A percentile compares a stretch with the other conserved stretches of the same genome.
Conservation (phyloP, 2,329 filamentous ascomycete species). For the Talaromyces sp. region DNA sequence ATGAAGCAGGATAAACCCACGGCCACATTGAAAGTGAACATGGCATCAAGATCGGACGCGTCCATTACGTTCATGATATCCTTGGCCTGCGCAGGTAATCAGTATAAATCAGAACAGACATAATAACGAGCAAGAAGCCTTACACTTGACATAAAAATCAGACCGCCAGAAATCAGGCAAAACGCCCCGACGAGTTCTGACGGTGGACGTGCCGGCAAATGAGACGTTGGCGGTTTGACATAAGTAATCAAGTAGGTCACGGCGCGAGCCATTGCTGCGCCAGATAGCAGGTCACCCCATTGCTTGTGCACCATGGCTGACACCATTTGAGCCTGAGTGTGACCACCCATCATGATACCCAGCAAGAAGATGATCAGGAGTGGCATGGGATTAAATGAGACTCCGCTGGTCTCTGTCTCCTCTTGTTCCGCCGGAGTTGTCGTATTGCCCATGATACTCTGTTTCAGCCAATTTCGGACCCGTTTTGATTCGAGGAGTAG, state of each 20-base stretch:
- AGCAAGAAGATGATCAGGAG: slow-evolving; percentile 80
- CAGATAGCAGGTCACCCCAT: slow-evolving; percentile 82
- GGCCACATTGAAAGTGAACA: slow-evolving; percentile 88
- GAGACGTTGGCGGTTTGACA: slow-evolving; percentile 73
- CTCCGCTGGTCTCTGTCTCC: slow-evolving; percentile 43
- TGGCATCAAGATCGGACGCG: slow-evolving; percentile 72
- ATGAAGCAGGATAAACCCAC: slow-evolving; percentile 78
- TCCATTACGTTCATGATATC: slow-evolving; percentile 77
- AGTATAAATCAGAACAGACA: too few relatives aligned
- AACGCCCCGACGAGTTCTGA: slow-evolving; percentile 86
- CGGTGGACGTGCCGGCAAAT: slow-evolving; percentile 77
- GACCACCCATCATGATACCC: slow-evolving; percentile 92
- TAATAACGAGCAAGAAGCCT: too few relatives aligned
- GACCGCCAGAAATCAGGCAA: slow-evolving; percentile 78
- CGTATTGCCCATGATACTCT: slow-evolving; percentile 42
- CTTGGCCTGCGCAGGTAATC: slow-evolving; percentile 51
- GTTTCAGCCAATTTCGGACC: slow-evolving; percentile 58
- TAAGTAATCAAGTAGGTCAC: slow-evolving; percentile 78
- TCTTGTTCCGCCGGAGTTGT: slow-evolving; percentile 26
- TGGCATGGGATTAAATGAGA: slow-evolving; percentile 84
- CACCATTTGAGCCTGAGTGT: slow-evolving; percentile 77
- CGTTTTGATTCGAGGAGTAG: slow-evolving; percentile 77
- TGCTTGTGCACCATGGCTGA: slow-evolving; percentile 91
- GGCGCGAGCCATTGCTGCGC: slow-evolving; percentile 71
- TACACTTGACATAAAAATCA: slow-evolving; percentile 89